These are phyloP conservation scores for Candida suzukii DNA, from an alignment of 805 yeast genomes.

Conservation along the genomic window DNA sequence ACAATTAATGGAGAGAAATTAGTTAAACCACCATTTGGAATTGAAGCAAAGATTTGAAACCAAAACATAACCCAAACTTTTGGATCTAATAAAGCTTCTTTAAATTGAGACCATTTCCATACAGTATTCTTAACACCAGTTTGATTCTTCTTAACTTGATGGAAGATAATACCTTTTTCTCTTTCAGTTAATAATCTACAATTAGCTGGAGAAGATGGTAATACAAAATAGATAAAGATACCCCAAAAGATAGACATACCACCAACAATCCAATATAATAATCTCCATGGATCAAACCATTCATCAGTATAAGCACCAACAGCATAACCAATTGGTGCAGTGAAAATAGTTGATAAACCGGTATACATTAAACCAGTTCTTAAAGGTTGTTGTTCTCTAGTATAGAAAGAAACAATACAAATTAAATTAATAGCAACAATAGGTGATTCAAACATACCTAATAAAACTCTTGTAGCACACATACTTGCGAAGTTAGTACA, in stretches of 20 bases:
- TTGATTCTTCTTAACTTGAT: conserved; percentile 49
- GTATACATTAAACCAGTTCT: conserved; percentile 33
- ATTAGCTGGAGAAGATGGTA: conserved; percentile 45
- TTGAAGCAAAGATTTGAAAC: conserved; percentile 35
- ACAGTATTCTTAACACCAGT: conserved; percentile 52
- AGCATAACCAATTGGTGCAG: conserved; percentile 43
- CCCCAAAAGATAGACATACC: conserved; percentile 48
- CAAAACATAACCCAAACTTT: conserved; percentile 44
- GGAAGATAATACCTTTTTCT: conserved; percentile 42
- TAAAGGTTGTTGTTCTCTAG: conserved; percentile 37
- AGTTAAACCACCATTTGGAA: conserved; percentile 57
- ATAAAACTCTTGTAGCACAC: conserved; percentile 35
- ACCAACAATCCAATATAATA: conserved; percentile 54
- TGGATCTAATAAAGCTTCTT: conserved; percentile 46
- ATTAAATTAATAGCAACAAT: conserved; percentile 52
- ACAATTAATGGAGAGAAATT: conserved; percentile 35
- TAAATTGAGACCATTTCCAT: conserved; percentile 50
- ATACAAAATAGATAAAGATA: conserved; percentile 27
- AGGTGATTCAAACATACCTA: conserved; percentile 47
- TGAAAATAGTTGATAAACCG: conserved; percentile 38
- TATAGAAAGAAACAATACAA: conserved; percentile 51
- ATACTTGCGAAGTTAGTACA: conserved; percentile 35
- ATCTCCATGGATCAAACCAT: conserved; percentile 51
- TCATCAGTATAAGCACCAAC: conserved; percentile 31
- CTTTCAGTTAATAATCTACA: conserved; percentile 42